A percentile compares a stretch with the other conserved stretches of the same genome.
Evolutionary conservation across 2,329 filamentous ascomycete genomes (phyloP).

Genomic region (Cladophialophora carrionii): DNA sequence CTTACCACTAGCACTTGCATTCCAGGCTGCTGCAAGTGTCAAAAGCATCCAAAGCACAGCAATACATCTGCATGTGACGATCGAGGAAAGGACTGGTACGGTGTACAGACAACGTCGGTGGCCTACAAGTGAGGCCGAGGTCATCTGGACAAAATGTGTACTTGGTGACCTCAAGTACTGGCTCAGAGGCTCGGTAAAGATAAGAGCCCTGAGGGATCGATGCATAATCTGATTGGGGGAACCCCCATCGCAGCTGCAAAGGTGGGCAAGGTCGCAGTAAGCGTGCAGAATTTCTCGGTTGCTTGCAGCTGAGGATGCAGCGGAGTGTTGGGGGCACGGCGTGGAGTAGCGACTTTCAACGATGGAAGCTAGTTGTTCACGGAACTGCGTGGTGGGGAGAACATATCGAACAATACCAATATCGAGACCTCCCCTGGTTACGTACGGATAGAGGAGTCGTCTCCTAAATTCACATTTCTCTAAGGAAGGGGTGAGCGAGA

Average conservation of each 20-base stretch:
- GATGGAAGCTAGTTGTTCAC: neutral
- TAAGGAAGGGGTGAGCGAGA: too few species aligned
- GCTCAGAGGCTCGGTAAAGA: neutral
- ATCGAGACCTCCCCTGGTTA: neutral
- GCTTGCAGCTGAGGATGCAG: neutral
- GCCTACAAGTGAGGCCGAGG: constrained; percentile 5
- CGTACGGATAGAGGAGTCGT: neutral
- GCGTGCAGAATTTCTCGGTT: neutral
- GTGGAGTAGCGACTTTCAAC: neutral
- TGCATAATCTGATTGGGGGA: constrained; percentile 3
- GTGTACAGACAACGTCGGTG: constrained; percentile 8
- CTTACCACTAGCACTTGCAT: constrained; percentile 13
- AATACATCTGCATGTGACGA: constrained; percentile 21
- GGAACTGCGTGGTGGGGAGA: neutral
- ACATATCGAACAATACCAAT: too few species aligned
- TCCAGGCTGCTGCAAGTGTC: constrained; percentile 8
- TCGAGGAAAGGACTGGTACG: constrained; percentile 14
- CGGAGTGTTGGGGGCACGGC: neutral
- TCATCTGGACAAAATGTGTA: constrained; percentile 13
- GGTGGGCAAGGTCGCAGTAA: neutral
- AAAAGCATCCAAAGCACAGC: constrained; percentile 9
- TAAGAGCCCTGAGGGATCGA: neutral
- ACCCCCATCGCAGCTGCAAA: neutral
- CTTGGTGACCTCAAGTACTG: constrained; percentile 11
- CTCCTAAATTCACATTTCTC: neutral